Base-by-base conservation (phyloP, 257 asterid genomes). In the Jaltomata sinuosa region DNA sequence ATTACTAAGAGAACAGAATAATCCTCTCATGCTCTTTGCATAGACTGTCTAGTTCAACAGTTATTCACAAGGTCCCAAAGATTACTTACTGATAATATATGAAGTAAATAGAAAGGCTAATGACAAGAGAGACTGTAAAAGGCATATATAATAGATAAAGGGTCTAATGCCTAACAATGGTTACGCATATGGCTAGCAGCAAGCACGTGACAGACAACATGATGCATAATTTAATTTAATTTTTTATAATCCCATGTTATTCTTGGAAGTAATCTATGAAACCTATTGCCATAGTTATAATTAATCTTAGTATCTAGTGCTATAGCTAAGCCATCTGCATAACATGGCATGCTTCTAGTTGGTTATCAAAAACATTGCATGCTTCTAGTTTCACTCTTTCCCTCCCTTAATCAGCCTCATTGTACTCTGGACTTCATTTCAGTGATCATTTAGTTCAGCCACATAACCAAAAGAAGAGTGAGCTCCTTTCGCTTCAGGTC, bases 1-100 rank as follows among this genome's bases (percentile, higher is more conserved):
- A 90, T 53, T 87, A 82, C 83, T 4, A 77, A 49, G 55, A 77
- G 16, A 77, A 29, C 42, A 29, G 27, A 34, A 77, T 77, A 47
- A 77, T 27, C 62, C 3, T 4, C 82, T 29, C 45, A 18, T 76
- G 62, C 45, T 77, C 45, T 49, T 49, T 49, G 82, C 82, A 77
- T 25, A 49, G 62, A 77, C 42, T 11, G 21, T 71, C 81, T 47
- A 77, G 42, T 77, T 8, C 62, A 49, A 29, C 62, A 49, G 27
- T 16, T 49, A 77, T 29, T 18, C 18, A 1, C 82, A 49, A 47
- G 42, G 62, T 49, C 21, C 62, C 3, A 11, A 77, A 45, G 22
- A 77, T 77, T 31, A 47, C 27, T 3, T 27, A 29, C 40, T 49
- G 45, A 77, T 25, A 77, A 27, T 42, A 77, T 2, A 29, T 77